phyloP scores from a whole-genome alignment of 2,329 filamentous ascomycete genomes.

The Pseudogymnoascus sp. region DNA sequence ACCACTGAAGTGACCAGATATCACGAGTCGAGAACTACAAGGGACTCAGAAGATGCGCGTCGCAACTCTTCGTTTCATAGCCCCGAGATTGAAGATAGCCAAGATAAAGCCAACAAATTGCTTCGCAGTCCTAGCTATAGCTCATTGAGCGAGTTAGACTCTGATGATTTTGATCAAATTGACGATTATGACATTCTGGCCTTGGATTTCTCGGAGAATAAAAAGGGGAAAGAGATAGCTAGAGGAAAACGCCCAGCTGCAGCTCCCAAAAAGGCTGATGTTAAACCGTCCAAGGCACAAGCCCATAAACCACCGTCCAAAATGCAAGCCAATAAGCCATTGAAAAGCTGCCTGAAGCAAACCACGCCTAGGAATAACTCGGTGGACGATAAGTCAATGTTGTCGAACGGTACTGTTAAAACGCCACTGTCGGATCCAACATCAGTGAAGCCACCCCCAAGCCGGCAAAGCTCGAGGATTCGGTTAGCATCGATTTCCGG shows the following conservation, averaged over 20 bases:
- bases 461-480: constrained; percentile 11
- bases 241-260: not conserved
- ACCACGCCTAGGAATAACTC: not conserved
- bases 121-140: not conserved
- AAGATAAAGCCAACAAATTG: not conserved
- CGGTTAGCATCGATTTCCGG: not conserved
- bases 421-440: not conserved
- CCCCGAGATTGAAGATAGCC: not conserved
- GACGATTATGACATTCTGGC: not conserved
- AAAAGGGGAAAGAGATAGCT: not conserved
- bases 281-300: not conserved
- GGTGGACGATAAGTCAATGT: not conserved
- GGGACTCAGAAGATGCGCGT: no score
- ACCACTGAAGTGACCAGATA: not conserved
- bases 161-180: not conserved
- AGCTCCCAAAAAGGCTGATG: not conserved
- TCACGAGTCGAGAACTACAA: not conserved
- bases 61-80: no score
- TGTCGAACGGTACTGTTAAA: not conserved
- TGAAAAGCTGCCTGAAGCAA: not conserved
- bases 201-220: not conserved
- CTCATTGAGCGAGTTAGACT: not conserved
- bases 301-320: not conserved
- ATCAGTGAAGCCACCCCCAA: constrained; percentile 16
- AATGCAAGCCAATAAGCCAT: not conserved